Base-by-base conservation (phyloP, 2,329 filamentous ascomycete species). In the Fusarium verticillioides region DNA sequence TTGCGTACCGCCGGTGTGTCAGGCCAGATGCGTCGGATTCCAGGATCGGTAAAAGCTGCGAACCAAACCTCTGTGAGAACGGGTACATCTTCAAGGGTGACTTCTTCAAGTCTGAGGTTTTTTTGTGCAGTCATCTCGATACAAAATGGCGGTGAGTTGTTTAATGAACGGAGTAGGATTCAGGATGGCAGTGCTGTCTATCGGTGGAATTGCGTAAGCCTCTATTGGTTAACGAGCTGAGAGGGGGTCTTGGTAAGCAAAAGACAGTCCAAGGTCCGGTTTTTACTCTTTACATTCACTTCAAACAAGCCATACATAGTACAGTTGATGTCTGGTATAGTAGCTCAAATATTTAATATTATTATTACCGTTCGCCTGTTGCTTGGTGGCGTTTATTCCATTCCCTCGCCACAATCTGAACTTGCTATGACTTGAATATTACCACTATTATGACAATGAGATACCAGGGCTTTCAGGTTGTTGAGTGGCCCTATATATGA, bases 11-110 rank as follows among this genome's bases (percentile, higher is more conserved):
- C 47, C 18, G 66, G 62, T 15, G 73, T 75, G 32, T 73, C 69
- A 43, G 73, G 73, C 73, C 73, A 75, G 11, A 75, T 32, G 13
- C 34, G 60, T 19, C 43, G 60, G 18, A 75, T 63, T 9, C 43
- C 63, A 4, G 63, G 53, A 37, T 73, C 66, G 8, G 63, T 71
- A 23, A 75, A 75, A 15, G 66, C 69, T 16, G 63, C 70, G 11
- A 64, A 75, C 73, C 73, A 75, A 15, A 75, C 26, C 5, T 75
- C 63, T 9, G 62, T 70, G 21, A 75, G 53, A 6, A 36, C 34
- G 10, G 60, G 42, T 4, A 74, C 28, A 30, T 75, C 73, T 7
- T 69, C 58, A 21, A 61, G 34, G 9, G 53, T 59, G 9, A 57
- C 69, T 8, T 52, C 13, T 42, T 75, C 58, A 5, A 74, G n/a